Percentiles rank a stretch among this genome's conserved stretches.
Conservation (phyloP, 148 eudicot species). For the Vaccinium macrocarpon region DNA sequence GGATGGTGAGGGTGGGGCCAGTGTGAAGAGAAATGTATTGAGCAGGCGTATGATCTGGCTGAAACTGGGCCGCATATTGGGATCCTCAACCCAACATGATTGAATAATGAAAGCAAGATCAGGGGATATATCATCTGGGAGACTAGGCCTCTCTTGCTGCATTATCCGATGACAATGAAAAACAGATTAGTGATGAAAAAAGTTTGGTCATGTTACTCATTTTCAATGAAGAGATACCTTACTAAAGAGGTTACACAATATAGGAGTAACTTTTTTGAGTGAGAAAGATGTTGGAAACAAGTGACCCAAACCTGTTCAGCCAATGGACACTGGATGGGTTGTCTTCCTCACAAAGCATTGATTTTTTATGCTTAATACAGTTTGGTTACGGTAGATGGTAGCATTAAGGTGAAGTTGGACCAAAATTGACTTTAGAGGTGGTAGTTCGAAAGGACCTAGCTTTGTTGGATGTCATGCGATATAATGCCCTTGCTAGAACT, state of each 20-base stretch:
- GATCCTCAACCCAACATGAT: constrained; percentile 91
- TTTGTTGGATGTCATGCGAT: background rate
- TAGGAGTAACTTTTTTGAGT: background rate
- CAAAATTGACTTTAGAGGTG: background rate
- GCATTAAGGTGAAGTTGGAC: too few relatives aligned
- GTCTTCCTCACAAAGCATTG: background rate
- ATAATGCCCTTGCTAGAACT: background rate
- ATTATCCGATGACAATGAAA: constrained; percentile 19
- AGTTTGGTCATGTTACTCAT: background rate
- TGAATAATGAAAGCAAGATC: constrained; percentile 77
- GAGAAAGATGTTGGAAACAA: background rate
- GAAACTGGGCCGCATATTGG: constrained; percentile 81
- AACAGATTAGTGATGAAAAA: background rate
- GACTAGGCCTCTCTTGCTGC: constrained; percentile 86
- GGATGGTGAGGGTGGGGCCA: constrained; percentile 45
- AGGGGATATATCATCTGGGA: constrained; percentile 68
- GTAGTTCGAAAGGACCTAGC: background rate
- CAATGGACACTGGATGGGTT: background rate
- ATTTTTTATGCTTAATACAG: background rate
- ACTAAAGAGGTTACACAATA: background rate
- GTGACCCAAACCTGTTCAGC: background rate
- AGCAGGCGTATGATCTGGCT: constrained; percentile 83
- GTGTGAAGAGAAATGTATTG: constrained; percentile 47
- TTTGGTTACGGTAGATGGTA: background rate
- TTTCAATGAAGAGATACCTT: background rate